phyloP scores from a whole-genome alignment of 176 grass and related monocot genomes.

The Paspalum vaginatum region DNA sequence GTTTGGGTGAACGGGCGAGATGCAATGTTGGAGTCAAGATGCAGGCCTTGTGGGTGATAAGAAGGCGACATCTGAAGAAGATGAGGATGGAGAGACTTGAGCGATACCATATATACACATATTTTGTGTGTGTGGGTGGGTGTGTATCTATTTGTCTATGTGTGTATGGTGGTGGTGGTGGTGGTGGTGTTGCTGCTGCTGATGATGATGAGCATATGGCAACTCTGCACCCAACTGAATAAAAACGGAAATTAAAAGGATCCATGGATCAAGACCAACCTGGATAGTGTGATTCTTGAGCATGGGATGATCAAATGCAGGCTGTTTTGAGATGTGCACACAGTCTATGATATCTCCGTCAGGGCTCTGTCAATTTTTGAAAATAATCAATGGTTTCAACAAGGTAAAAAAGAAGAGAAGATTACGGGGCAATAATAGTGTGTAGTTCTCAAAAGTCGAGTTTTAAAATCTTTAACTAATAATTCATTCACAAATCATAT shows the following conservation, averaged over 20 bases:
- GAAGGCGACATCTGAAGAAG: constrained; percentile 55
- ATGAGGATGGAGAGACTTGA: background rate
- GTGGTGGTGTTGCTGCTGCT: background rate
- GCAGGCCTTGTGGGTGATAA: constrained; percentile 59
- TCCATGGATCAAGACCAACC: constrained; percentile 19
- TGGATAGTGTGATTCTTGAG: constrained; percentile 65
- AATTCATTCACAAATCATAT: too few species aligned
- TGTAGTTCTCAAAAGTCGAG: too few species aligned
- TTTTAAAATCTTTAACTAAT: too few species aligned
- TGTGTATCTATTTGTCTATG: too few species aligned
- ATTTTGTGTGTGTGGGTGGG: too few species aligned
- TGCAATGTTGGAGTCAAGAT: constrained; percentile 49
- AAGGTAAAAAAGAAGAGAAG: background rate
- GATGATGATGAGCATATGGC: too few species aligned
- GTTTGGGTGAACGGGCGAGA: constrained; percentile 46
- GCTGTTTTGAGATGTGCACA: constrained; percentile 65
- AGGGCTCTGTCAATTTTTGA: constrained; percentile 47
- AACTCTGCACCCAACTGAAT: too few species aligned
- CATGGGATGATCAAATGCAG: constrained; percentile 68
- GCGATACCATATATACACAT: constrained; percentile 14
- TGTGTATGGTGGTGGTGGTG: too few species aligned
- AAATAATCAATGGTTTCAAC: constrained; percentile 35
- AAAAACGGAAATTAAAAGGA: too few species aligned
- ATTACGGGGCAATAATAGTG: too few species aligned
- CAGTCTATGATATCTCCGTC: constrained; percentile 75